A percentile compares a stretch with the other conserved stretches of the same genome.
These are phyloP conservation scores for Aquilaria sinensis DNA, from an alignment of 345 rosid genomes.

Conservation along the genomic window DNA sequence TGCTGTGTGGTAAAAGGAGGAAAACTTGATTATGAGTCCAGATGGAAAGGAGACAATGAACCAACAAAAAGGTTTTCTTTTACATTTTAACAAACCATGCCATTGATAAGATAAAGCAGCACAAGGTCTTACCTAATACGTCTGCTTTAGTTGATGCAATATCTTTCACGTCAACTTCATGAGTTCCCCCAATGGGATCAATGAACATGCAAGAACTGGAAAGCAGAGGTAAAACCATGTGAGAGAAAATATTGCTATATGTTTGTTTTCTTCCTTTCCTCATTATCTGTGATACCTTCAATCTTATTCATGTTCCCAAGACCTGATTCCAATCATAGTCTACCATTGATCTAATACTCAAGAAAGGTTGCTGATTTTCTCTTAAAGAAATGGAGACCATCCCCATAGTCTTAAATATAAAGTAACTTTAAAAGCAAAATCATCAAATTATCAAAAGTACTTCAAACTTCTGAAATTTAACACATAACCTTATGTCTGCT, in stretches of 20 bases:
- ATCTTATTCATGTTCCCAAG: too few relatives aligned
- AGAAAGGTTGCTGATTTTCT: too few relatives aligned
- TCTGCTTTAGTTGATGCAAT: constrained; percentile 52
- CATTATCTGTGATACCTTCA: not conserved
- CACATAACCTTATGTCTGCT: too few relatives aligned
- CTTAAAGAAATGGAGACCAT: too few relatives aligned
- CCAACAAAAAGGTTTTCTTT: not conserved
- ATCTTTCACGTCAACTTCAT: constrained; percentile 55
- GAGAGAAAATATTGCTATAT: constrained; percentile 1
- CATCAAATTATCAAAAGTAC: too few relatives aligned
- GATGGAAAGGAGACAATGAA: not conserved
- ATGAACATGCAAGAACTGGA: constrained; percentile 70
- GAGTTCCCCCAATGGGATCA: constrained; percentile 44
- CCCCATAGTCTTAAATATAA: too few relatives aligned
- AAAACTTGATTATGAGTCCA: constrained; percentile 8
- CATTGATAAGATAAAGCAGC: not conserved
- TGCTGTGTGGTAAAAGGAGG: constrained; percentile 33
- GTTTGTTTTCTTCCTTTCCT: not conserved
- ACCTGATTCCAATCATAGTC: too few relatives aligned
- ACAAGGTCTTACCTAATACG: constrained; percentile 44
- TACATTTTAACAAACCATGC: not conserved
- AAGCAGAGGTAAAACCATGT: constrained; percentile 9
- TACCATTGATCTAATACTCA: too few relatives aligned
- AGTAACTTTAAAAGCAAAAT: too few relatives aligned
- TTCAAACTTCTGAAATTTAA: too few relatives aligned